Evolutionary conservation across 2,329 filamentous ascomycete genomes (phyloP).

Genomic region (Penicillium brasilianum): DNA sequence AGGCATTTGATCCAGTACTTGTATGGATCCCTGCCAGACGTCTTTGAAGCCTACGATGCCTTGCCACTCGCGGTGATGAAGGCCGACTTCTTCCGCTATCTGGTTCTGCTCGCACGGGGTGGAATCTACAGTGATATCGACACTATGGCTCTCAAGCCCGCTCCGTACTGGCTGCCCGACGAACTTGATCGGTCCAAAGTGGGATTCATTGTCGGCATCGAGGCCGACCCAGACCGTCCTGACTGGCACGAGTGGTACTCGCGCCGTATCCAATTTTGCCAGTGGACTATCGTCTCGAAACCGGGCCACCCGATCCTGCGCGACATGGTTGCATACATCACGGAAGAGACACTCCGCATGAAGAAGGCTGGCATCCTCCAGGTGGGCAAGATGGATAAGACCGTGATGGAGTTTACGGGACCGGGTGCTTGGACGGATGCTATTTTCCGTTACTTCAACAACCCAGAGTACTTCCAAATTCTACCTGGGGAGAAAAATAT

Average conservation of each 20-base stretch:
- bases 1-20: conserved; percentile 81
- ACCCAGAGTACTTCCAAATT: conserved; percentile 86
- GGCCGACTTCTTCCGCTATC: conserved; percentile 77
- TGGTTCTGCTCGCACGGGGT: conserved; percentile 76
- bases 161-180: conserved; percentile 83
- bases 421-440: conserved; percentile 93
- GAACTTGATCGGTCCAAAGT: conserved; percentile 76
- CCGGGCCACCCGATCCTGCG: conserved; percentile 90
- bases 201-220: conserved; percentile 90
- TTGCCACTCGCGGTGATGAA: conserved; percentile 76
- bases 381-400: conserved; percentile 67
- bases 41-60: conserved; percentile 75
- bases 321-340: conserved; percentile 85
- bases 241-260: conserved; percentile 98
- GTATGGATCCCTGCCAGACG: conserved; percentile 80
- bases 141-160: conserved; percentile 81
- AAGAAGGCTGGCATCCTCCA: conserved; percentile 71
- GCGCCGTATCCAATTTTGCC: conserved; percentile 94
- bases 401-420: conserved; percentile 91
- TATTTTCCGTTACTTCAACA: conserved; percentile 93
- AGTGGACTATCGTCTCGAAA: conserved; percentile 98
- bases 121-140: conserved; percentile 93
- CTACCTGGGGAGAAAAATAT: conserved; percentile 69
- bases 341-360: conserved; percentile 75
- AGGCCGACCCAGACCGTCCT: conserved; percentile 88